Conservation (phyloP, 2,329 filamentous ascomycete genomes). For the Dactylonectria macrodidyma region DNA sequence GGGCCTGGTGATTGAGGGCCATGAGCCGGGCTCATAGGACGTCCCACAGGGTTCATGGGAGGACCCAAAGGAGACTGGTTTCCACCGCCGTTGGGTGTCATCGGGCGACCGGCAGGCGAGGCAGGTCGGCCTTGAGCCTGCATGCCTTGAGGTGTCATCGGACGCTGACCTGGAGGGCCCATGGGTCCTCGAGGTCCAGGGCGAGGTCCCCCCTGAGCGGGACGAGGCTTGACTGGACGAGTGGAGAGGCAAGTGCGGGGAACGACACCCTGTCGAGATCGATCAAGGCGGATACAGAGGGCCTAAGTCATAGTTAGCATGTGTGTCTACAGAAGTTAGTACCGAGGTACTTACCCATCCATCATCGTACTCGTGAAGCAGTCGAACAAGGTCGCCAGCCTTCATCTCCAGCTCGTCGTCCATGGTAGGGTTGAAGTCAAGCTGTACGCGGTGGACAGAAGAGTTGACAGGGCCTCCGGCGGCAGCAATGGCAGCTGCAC, state of each 20-base stretch:
- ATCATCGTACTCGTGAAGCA: conserved; percentile 97
- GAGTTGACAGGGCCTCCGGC: conserved; percentile 72
- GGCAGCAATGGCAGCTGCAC: conserved; percentile 73
- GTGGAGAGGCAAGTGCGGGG: conserved; percentile 95
- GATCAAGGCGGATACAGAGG: conserved; percentile 91
- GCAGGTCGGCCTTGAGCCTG: conserved; percentile 54
- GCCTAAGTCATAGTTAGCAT: conserved; percentile 70
- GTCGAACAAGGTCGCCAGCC: conserved; percentile 86
- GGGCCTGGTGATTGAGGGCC: conserved; percentile 64
- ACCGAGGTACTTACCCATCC: conserved; percentile 83
- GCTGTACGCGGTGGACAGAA: conserved; percentile 90
- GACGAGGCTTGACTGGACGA: conserved; percentile 89
- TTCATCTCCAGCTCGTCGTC: conserved; percentile 90
- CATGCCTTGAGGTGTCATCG: conserved; percentile 40
- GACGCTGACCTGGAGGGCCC: conserved; percentile 38
- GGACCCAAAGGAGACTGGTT: conserved; percentile 53
- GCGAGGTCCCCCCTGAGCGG: conserved; percentile 65
- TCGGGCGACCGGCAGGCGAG: conserved; percentile 52
- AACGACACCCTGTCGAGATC: conserved; percentile 92
- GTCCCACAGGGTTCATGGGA: conserved; percentile 50
- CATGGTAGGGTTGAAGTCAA: conserved; percentile 94
- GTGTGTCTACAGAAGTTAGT: neutral
- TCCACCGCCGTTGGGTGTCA: conserved; percentile 51
- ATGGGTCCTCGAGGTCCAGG: conserved; percentile 57
- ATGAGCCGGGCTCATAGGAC: conserved; percentile 52